phyloP scores from a whole-genome alignment of 176 grass and related monocot genomes.

The Musa beccarii region DNA sequence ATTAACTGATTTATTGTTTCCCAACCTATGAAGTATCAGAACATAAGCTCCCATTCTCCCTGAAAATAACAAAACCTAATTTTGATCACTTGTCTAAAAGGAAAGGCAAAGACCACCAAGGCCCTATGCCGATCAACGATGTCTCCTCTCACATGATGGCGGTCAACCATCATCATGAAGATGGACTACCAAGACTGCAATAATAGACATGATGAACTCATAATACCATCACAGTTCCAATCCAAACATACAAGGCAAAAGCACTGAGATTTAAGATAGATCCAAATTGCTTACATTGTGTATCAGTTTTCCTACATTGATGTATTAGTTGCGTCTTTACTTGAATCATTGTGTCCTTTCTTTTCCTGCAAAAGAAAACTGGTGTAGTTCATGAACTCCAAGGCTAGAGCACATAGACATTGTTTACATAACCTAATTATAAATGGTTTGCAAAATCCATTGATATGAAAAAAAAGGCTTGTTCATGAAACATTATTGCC shows the following conservation, averaged over 20 bases:
- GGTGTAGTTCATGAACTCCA: background rate
- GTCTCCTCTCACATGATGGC: background rate
- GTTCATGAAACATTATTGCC: too few relatives aligned
- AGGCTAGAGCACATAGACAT: too few relatives aligned
- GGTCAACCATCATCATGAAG: background rate
- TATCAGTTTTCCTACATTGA: background rate
- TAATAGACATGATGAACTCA: background rate
- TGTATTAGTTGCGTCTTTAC: background rate
- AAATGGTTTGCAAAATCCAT: background rate
- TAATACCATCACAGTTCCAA: background rate
- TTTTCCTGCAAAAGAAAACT: background rate
- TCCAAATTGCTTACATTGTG: background rate
- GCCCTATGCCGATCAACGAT: background rate
- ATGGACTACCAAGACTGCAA: background rate
- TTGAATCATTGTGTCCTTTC: background rate
- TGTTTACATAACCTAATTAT: background rate
- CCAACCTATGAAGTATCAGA: too few relatives aligned
- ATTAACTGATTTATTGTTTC: too few relatives aligned
- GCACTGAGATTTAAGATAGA: background rate
- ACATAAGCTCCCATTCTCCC: too few relatives aligned
- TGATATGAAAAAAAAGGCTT: too few relatives aligned
- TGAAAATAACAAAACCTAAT: too few relatives aligned
- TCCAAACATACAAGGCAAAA: background rate
- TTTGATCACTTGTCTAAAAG: too few relatives aligned
- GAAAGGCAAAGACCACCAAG: background rate